These are phyloP conservation scores for Chalciporus chontae DNA, from an alignment of 768 basidiomycete species.

Conservation along the genomic window DNA sequence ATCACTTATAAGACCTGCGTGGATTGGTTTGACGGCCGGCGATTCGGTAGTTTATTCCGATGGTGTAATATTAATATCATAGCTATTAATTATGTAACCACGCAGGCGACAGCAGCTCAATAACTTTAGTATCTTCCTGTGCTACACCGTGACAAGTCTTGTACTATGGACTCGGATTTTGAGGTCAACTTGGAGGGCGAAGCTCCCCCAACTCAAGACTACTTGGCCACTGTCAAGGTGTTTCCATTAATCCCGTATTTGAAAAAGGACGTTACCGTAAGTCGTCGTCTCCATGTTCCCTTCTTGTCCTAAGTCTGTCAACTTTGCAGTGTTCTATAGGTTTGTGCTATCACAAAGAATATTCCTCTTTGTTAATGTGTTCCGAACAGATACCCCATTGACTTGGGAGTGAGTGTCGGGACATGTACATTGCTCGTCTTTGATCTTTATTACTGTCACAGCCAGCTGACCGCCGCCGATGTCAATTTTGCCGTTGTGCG, in stretches of 20 bases:
- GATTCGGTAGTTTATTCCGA: too few species aligned
- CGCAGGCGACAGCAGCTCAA: too few species aligned
- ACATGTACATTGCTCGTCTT: background rate
- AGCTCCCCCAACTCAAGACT: slow-evolving; percentile 56
- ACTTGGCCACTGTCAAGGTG: slow-evolving; percentile 62
- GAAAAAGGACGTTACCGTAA: slow-evolving; percentile 65
- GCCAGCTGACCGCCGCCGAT: slow-evolving; percentile 81
- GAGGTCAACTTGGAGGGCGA: slow-evolving; percentile 32
- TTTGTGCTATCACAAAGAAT: slow-evolving; percentile 8
- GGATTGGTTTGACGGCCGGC: too few species aligned
- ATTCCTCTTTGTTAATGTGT: background rate
- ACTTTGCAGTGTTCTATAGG: slow-evolving; percentile 25
- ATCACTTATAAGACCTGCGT: too few species aligned
- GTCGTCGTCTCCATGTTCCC: slow-evolving; percentile 28
- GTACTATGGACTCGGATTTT: slow-evolving; percentile 33
- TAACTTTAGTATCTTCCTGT: too few species aligned
- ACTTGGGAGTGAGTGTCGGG: slow-evolving; percentile 69
- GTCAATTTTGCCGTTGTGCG: slow-evolving; percentile 78
- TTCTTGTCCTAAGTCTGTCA: slow-evolving; percentile 6
- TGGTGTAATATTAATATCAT: too few species aligned
- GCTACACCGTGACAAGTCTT: too few species aligned
- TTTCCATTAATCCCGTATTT: slow-evolving; percentile 78
- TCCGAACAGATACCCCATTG: slow-evolving; percentile 56
- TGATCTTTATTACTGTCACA: slow-evolving; percentile 25
- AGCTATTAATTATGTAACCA: too few species aligned